Evolutionary conservation across 352 stramenopile genomes (phyloP), one percentile per base, ranked within the genome.

Genomic region (Detonula confervacea): DNA sequence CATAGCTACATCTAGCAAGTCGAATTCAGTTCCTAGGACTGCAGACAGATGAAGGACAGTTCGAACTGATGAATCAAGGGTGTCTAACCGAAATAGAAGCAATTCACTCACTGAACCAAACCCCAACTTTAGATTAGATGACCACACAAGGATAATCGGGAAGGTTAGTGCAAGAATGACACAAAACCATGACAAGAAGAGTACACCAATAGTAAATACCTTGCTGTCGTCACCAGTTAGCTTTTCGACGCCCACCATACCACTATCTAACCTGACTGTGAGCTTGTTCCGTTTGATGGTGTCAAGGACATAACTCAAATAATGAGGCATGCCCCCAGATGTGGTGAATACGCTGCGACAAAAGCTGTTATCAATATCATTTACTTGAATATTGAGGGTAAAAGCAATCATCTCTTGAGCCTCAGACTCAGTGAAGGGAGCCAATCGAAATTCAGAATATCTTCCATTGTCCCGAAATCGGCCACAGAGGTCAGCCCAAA

Each of bases 271-370:
- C 69, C 61, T 78, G 27, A 71, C 54, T 27, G 73, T 57, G 18
- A 79, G 49, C 24, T 87, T 55, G n/a, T 77, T 69, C 35, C 75
- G 63, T 60, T 90, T 90, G 16, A 89, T 78, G 37, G 59, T 56
- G 39, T 89, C 77, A 7, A 91, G 44, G 44, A 85, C 57, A 52
- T 88, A 83, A 62, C 65, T 86, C 24, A 86, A 77, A 75, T 87
- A 90, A 62, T 88, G 79, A 67, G 86, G 86, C 64, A 90, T 81
- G 27, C 86, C 86, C 42, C 80, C 77, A 18, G 80, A 83, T 61
- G 78, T 61, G 51, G 66, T 80, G 29, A 66, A 57, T 4, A 88
- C 55, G 66, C 82, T 84, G n/a, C 59, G 30, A n/a, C 42, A 72
- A 33, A 90, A 68, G 25, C 77, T 80, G 33, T 27, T 29, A 63